phyloP scores from a whole-genome alignment of 2,329 filamentous ascomycete genomes.

The Aspergillus ochraceoroseus region DNA sequence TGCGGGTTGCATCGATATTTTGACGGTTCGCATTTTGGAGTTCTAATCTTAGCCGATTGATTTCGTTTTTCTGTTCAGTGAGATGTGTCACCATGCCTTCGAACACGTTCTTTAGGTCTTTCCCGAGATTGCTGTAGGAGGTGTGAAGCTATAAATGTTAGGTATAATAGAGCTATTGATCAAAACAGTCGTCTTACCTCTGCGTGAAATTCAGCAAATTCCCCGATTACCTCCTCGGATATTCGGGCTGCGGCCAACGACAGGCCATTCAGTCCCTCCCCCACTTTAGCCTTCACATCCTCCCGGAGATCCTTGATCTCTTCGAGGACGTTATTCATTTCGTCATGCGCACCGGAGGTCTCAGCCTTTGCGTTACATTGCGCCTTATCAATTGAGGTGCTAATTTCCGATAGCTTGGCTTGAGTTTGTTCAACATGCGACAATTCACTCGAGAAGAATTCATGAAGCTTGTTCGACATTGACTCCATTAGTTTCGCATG shows the following conservation, averaged over 20 bases:
- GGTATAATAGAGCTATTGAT: constrained; percentile 1
- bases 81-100: constrained; percentile 73
- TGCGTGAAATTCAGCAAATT: constrained; percentile 77
- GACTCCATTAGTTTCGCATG: constrained; percentile 66
- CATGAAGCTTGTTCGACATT: constrained; percentile 67
- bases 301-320: constrained; percentile 88
- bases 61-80: constrained; percentile 69
- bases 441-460: constrained; percentile 71
- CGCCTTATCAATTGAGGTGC: constrained; percentile 62
- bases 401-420: constrained; percentile 64
- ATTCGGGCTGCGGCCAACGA: constrained; percentile 82
- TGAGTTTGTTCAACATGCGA: constrained; percentile 66
- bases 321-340: constrained; percentile 85
- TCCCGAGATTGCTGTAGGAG: constrained; percentile 77
- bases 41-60: constrained; percentile 65
- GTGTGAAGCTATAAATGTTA: constrained; percentile 59
- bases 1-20: constrained; percentile 63
- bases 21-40: constrained; percentile 65
- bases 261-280: constrained; percentile 75
- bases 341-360: constrained; percentile 59
- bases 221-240: constrained; percentile 78
- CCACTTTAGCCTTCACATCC: constrained; percentile 79
- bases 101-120: constrained; percentile 80
- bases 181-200: constrained; percentile 43
- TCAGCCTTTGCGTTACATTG: constrained; percentile 59